These are phyloP conservation scores for Aspergillus bertholletiae DNA, from an alignment of 495 filamentous ascomycete species.

Conservation along the genomic window DNA sequence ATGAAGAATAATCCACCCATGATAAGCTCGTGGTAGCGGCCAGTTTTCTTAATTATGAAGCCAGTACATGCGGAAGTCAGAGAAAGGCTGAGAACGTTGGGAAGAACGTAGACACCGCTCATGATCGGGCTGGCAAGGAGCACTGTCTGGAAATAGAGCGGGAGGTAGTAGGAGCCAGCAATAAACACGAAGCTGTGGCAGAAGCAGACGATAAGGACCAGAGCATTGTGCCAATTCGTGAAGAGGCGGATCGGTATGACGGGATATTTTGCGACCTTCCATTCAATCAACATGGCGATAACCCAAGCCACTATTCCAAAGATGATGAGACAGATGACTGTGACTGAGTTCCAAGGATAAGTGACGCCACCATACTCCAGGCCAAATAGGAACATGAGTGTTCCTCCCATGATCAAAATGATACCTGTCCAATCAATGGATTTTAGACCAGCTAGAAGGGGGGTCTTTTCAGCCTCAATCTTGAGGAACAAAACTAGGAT, in stretches of 20 bases:
- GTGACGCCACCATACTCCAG: conserved; percentile 73
- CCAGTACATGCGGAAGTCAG: conserved; percentile 62
- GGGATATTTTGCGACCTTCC: conserved; percentile 69
- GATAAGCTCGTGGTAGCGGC: conserved; percentile 48
- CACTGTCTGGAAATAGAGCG: conserved; percentile 76
- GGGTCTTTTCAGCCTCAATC: conserved; percentile 72
- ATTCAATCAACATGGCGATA: conserved; percentile 66
- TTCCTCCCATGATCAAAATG: conserved; percentile 67
- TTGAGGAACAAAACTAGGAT: conserved; percentile 69
- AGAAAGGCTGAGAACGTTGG: conserved; percentile 68
- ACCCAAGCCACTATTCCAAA: conserved; percentile 63
- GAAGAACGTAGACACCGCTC: conserved; percentile 76
- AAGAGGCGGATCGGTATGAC: conserved; percentile 75
- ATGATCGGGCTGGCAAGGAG: conserved; percentile 68
- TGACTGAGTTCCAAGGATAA: conserved; percentile 72
- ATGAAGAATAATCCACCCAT: conserved; percentile 46
- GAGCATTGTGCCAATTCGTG: conserved; percentile 53
- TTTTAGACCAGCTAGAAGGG: conserved; percentile 64
- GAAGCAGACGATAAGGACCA: conserved; percentile 54
- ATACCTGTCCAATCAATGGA: conserved; percentile 76
- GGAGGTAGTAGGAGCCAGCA: conserved; percentile 68
- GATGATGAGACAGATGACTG: conserved; percentile 73
- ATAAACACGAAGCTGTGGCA: conserved; percentile 74
- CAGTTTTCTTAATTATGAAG: conserved; percentile 69
- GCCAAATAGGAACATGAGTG: conserved; percentile 78